Evolutionary conservation across 345 rosid genomes (phyloP), one percentile per base, ranked within the genome.

Genomic region (Populus simonii): DNA sequence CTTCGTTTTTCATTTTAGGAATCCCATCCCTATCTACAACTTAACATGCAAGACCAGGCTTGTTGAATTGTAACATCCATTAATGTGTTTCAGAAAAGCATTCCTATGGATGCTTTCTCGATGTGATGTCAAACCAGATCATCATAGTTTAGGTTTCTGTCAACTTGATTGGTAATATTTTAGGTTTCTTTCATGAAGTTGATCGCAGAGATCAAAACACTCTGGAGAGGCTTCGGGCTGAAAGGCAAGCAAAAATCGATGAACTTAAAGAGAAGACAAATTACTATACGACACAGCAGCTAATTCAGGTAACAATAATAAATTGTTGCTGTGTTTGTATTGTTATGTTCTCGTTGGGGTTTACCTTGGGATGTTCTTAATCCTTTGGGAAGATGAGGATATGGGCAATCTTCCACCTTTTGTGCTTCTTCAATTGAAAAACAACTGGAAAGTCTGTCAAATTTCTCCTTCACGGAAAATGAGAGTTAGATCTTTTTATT

Each of bases 261-360:
- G 99, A 92, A 83, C 96, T 96, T 78, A 96, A 96, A 80, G 99
- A 96, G 87, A 89, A 83, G 83, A 96, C 96, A 74, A 96, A 96
- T 84, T 93, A 92, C 83, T 93, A 96, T 81, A 86, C 88, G 63
- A 96, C 97, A 8, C 98, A 96, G 68, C 97, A 92, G 80, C 92
- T 96, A 80, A 96, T 96, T 87, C 95, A 96, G 98, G 99, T 93
- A 65, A 81, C 5, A 6, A 25, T 25, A 27, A 20, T 15, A 41
- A 25, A 1, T 53, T 53, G 6, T 27, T 10, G 20, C 22, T 72
- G 75, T 35, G 8, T 3, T 73, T 57, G 16, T 36, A 9, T 59
- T 10, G 10, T 72, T 12, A 31, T 33, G 23, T 18, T 55, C 13
- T 17, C 15, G 1, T 10, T 72, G 33, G 31, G 59, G 35, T 45